Conservation (phyloP, 1,284 basidiomycete species). For the Sporisorium reilianum region DNA sequence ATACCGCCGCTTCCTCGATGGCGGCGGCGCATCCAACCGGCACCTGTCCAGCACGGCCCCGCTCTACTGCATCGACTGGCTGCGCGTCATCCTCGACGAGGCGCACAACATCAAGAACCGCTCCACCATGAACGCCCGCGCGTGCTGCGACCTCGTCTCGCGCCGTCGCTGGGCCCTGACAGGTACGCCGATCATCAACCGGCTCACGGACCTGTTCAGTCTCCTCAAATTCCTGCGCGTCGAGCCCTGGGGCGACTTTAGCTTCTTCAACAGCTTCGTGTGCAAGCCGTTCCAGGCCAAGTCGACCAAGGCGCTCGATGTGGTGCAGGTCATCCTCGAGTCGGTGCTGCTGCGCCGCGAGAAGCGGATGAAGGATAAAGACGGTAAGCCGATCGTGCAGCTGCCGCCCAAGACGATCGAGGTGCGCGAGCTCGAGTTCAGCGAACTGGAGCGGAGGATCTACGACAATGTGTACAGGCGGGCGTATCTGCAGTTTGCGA, state of each 20-base stretch:
- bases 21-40: conserved; percentile 35
- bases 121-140: conserved; percentile 87
- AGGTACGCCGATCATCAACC: conserved; percentile 94
- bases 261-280: conserved; percentile 68
- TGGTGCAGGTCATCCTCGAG: conserved; percentile 66
- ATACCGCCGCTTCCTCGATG: conserved; percentile 55
- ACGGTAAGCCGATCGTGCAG: conserved; percentile 89
- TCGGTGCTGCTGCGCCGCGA: conserved; percentile 82
- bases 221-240: conserved; percentile 79
- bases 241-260: conserved; percentile 79
- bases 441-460: conserved; percentile 66
- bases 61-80: conserved; percentile 65
- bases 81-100: conserved; percentile 76
- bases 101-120: conserved; percentile 96
- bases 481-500: conserved; percentile 61
- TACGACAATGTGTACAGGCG: conserved; percentile 68
- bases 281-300: conserved; percentile 66
- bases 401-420: conserved; percentile 84
- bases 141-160: conserved; percentile 85
- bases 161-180: conserved; percentile 90
- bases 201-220: conserved; percentile 84
- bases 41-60: conserved; percentile 36
- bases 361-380: conserved; percentile 87
- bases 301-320: conserved; percentile 63
- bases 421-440: conserved; percentile 56